phyloP scores from a whole-genome alignment of 78 protist species.

The Isochrysis galbana region DNA sequence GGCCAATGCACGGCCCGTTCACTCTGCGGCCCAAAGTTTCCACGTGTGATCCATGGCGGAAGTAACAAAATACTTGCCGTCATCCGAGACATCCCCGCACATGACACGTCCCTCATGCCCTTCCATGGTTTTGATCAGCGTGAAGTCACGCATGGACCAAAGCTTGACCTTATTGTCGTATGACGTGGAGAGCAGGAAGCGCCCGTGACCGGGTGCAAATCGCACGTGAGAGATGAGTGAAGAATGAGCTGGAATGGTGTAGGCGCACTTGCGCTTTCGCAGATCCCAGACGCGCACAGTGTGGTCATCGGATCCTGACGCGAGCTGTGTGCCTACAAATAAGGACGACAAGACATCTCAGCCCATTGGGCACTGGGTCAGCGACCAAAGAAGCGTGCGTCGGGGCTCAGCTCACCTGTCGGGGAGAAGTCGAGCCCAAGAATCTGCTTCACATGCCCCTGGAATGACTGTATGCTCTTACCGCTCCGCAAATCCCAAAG shows the following conservation, averaged over 20 bases:
- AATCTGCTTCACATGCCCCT: constrained; percentile 72
- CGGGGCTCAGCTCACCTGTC: no score
- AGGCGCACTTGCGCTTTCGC: constrained; percentile 27
- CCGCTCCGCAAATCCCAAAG: constrained; percentile 83
- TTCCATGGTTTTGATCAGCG: neutral
- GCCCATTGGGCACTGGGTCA: no score
- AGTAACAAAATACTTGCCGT: neutral
- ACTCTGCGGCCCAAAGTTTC: constrained; percentile 10
- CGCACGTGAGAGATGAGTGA: constrained; percentile 59
- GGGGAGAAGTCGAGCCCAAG: constrained; percentile 71
- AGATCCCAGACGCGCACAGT: constrained; percentile 77
- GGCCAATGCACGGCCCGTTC: no score
- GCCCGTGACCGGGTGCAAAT: neutral
- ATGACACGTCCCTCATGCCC: constrained; percentile 35
- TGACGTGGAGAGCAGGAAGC: constrained; percentile 1
- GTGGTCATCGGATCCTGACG: constrained; percentile 69
- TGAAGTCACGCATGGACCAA: neutral
- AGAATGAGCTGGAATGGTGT: constrained; percentile 67
- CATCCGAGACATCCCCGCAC: neutral
- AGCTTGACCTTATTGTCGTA: neutral
- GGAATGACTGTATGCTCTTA: constrained; percentile 42
- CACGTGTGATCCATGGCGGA: constrained; percentile 10
- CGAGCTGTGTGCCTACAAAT: constrained; percentile 64
- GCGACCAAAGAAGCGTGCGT: no score
- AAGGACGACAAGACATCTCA: no score